phyloP scores from a whole-genome alignment of 2,329 filamentous ascomycete species.

The Colletotrichum kahawae region DNA sequence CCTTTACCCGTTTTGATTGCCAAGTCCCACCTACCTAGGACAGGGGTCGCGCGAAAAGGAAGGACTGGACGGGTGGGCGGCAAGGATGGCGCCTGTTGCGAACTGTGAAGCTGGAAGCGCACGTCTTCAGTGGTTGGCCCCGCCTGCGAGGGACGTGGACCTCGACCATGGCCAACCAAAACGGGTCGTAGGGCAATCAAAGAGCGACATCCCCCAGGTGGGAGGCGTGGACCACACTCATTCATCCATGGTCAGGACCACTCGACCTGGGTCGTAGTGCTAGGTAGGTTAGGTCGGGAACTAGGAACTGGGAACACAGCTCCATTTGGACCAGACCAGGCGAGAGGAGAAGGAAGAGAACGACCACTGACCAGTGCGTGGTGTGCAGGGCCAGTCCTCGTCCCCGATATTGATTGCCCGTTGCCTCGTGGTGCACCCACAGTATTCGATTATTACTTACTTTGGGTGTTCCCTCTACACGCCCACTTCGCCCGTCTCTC shows the following conservation, averaged over 20 bases:
- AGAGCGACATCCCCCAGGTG: slow-evolving; percentile 21
- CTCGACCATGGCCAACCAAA: background rate
- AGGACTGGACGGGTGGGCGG: slow-evolving; percentile 4
- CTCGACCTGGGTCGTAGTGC: background rate
- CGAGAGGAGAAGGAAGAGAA: background rate
- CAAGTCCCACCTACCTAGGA: background rate
- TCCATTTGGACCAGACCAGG: background rate
- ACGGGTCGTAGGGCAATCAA: slow-evolving; percentile 16
- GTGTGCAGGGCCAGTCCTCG: background rate
- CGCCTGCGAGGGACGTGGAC: background rate
- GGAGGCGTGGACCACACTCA: background rate
- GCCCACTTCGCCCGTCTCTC: background rate
- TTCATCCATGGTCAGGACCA: background rate
- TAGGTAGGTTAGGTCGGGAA: background rate
- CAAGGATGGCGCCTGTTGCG: slow-evolving; percentile 8
- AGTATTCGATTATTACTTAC: slow-evolving; percentile 16
- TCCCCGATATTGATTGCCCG: background rate
- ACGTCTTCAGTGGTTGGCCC: slow-evolving; percentile 6
- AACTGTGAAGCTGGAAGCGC: background rate
- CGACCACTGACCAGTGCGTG: background rate
- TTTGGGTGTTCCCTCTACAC: slow-evolving; percentile 7
- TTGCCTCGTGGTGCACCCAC: slow-evolving; percentile 1
- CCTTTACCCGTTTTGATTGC: slow-evolving; percentile 4
- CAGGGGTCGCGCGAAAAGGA: slow-evolving; percentile 12
- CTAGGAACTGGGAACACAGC: background rate